Conservation (phyloP, 768 basidiomycete genomes). For the Pisolithus albus region DNA sequence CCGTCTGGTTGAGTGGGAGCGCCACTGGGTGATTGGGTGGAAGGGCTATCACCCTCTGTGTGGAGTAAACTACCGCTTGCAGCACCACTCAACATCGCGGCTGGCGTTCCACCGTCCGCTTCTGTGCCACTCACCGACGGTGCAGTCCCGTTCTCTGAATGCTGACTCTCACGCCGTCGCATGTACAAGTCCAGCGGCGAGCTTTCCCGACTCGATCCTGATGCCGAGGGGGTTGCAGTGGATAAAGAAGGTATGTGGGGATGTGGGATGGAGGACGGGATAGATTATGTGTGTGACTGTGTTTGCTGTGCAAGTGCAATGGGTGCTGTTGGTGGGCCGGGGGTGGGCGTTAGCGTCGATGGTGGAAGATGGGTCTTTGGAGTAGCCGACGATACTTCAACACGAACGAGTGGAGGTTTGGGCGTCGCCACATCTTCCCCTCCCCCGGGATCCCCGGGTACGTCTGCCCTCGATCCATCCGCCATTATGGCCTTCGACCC, state of each 20-base stretch:
- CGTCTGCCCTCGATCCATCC: slow-evolving; percentile 7
- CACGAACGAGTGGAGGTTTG: neutral
- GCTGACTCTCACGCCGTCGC: slow-evolving; percentile 1
- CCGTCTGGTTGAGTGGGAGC: no score
- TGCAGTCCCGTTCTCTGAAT: slow-evolving; percentile 5
- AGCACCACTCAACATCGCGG: no score
- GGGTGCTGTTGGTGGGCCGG: no score
- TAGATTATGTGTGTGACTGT: neutral
- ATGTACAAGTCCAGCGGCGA: neutral
- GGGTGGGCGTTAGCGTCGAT: no score
- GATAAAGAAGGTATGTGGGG: neutral
- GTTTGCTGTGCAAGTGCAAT: no score
- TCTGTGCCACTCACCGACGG: neutral
- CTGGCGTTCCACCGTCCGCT: no score
- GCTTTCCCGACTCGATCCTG: slow-evolving; percentile 6
- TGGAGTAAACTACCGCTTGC: no score
- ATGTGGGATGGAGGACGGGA: neutral
- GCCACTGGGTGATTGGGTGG: no score
- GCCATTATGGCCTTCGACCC: neutral
- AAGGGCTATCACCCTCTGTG: no score
- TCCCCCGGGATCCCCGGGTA: slow-evolving; percentile 18
- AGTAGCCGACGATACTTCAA: no score
- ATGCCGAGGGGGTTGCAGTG: neutral
- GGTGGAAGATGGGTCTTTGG: no score
- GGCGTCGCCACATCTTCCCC: neutral